Conservation (phyloP, 805 yeast species). For the Metschnikowia gelsemii region DNA sequence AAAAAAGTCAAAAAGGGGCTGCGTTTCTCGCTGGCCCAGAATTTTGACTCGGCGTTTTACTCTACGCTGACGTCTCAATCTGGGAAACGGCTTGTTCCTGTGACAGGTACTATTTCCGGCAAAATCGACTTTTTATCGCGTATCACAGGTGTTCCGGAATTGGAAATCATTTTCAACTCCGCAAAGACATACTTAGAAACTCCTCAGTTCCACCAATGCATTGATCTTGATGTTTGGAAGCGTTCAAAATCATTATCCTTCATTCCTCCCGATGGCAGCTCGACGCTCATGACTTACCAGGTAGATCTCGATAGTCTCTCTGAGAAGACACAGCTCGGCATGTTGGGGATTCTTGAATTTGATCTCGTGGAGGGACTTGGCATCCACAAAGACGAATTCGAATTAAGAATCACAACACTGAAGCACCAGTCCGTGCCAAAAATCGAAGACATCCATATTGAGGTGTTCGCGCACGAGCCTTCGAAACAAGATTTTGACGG, state of each 20-base stretch:
- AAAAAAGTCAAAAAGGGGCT: conserved; percentile 13
- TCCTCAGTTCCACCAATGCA: conserved; percentile 72
- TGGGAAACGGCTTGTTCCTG: conserved; percentile 34
- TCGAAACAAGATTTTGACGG: conserved; percentile 11
- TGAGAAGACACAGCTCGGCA: conserved; percentile 20
- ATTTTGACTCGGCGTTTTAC: conserved; percentile 27
- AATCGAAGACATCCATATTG: conserved; percentile 33
- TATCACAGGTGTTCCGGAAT: conserved; percentile 74
- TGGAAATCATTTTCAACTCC: conserved; percentile 53
- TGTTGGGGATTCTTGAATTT: conserved; percentile 55
- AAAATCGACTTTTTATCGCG: conserved; percentile 60
- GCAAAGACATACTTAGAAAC: conserved; percentile 49
- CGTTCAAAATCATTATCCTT: conserved; percentile 55
- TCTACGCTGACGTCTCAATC: conserved; percentile 17
- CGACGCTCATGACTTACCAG: conserved; percentile 60
- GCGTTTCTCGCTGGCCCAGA: conserved; percentile 14
- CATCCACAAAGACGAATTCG: conserved; percentile 55
- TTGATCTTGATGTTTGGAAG: conserved; percentile 55
- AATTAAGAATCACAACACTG: conserved; percentile 51
- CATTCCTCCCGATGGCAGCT: conserved; percentile 86
- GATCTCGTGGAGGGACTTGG: conserved; percentile 59
- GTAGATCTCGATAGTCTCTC: conserved; percentile 45
- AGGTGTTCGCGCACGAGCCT: conserved; percentile 24
- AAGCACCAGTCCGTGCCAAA: conserved; percentile 29
- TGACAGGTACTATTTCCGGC: conserved; percentile 61